Conservation (phyloP, 2,329 filamentous ascomycete genomes). For the Beauveria caledonica region DNA sequence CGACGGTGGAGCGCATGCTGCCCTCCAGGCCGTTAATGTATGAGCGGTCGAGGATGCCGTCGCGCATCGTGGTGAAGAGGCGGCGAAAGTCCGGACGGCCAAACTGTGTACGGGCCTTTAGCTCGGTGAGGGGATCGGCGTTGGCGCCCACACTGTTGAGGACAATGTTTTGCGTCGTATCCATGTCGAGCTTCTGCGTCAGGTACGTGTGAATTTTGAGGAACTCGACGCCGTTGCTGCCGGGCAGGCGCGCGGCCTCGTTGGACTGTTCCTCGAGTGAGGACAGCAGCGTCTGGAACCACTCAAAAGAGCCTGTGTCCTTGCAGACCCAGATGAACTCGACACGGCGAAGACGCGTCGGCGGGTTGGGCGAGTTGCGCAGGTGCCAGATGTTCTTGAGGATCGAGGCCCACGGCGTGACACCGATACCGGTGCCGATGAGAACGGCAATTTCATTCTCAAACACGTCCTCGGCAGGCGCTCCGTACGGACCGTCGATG, state of each 20-base stretch:
- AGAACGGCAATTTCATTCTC: conserved; percentile 83
- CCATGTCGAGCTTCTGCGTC: conserved; percentile 83
- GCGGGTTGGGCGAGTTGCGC: conserved; percentile 81
- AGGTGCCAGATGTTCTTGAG: conserved; percentile 98
- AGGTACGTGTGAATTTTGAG: conserved; percentile 97
- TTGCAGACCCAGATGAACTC: conserved; percentile 99
- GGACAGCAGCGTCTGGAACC: conserved; percentile 92
- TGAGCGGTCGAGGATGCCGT: conserved; percentile 75
- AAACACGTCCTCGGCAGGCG: conserved; percentile 95
- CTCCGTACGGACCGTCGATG: conserved; percentile 93
- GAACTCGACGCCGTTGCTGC: conserved; percentile 69
- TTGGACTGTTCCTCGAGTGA: conserved; percentile 82
- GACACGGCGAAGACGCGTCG: conserved; percentile 80
- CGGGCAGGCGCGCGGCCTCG: conserved; percentile 57
- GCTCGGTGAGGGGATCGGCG: conserved; percentile 84
- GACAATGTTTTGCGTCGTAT: conserved; percentile 93
- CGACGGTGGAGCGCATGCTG: conserved; percentile 72
- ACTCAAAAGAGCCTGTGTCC: conserved; percentile 92
- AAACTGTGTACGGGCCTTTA: conserved; percentile 86
- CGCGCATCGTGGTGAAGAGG: conserved; percentile 75
- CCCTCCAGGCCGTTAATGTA: conserved; percentile 79
- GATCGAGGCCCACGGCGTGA: conserved; percentile 79
- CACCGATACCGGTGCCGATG: conserved; percentile 79
- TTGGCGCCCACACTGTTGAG: conserved; percentile 87
- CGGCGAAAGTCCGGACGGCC: conserved; percentile 82